Evolutionary conservation across 345 rosid species (phyloP), one percentile per base, ranked within the genome.

Genomic region (Garcia nutans): DNA sequence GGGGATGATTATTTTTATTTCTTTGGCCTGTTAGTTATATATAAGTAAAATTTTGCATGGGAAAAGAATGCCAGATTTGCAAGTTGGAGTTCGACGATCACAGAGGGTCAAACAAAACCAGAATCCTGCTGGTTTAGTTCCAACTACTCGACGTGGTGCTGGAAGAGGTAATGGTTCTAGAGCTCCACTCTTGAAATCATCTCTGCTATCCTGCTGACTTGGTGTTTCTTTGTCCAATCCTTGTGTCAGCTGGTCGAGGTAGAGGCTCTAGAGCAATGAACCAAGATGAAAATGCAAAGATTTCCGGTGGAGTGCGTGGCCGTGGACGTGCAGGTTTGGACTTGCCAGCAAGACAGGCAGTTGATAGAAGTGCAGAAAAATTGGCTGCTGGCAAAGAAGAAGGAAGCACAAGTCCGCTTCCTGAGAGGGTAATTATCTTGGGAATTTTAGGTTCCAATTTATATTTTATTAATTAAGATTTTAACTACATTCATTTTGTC

Each of bases 11-110:
- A 17, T 16, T 68, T 49, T 20, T 62, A 24, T 45, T 65, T 58
- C 61, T 62, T 62, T 76, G 33, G 65, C 20, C 65, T 24, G 33
- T 66, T 68, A 49, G 73, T 55, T 80, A 69, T 63, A 65, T 72
- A 63, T 33, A 64, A 71, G 64, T 73, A 61, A 47, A 64, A 68
- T 72, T 76, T 80, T 80, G 81, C 79, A 80, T 82, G 80, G 81
- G 81, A 76, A 80, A 82, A 85, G 81, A 75, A 85, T 82, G 88
- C 85, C 73, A 76, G 82, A 80, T 82, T 78, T 85, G 82, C 78
- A 80, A 73, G 72, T 73, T 65, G 84, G 85, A 78, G 81, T 80
- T 69, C 80, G 85, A 6, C 85, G 82, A 62, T 85, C 86, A 54
- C 84, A 85, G 62, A 78, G 84, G 82, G 80, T 80, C 71, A 80